Base-by-base conservation (phyloP, 106 monocot genomes). In the Dendrobium huoshanense region DNA sequence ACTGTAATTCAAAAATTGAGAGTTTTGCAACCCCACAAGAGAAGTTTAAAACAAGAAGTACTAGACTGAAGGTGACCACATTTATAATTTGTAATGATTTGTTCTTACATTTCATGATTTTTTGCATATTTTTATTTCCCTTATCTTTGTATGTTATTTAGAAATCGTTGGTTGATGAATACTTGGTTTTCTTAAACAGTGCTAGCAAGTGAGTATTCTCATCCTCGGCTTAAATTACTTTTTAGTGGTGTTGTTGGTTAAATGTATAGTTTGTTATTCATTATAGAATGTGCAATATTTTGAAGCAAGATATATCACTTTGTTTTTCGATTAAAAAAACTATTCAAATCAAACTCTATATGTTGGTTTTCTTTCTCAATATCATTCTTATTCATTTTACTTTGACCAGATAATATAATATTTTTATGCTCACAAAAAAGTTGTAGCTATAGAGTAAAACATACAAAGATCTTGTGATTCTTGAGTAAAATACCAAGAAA, bases 91-190 rank as follows among this genome's bases (percentile, higher is more conserved):
- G 11, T 55, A 13, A 3, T 55, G 0, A 55, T 55, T 55, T 55
- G 17, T 16, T 55, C 18, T 55, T 55, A 55, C 11, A 55, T 11
- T 55, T 55, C 11, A 18, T 55, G 55, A 55, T 3, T 55, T 18
- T 7, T 65, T 37, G 24, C 1, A 22, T 8, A 29, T 83, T 54
- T 10, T 70, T 4, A 18, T 8, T 49, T 79, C 47, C 47, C 18
- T 9, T 55, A 47, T 55, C 75, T 59, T 48, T 55, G 17, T 27
- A 20, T 42, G 41, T 72, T 73, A 11, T 59, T 24, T 85, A 90
- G 90, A 90, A 84, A 77, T 86, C 84, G 20, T 58, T 90, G 44
- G 80, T 80, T 11, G 75, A 90, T 29, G 90, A 90, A 20, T 88
- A 83, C 25, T 75, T 90, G 33, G 11, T 72, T 45, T 86, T 88